A percentile compares a stretch with the other conserved stretches of the same genome.
phyloP scores from a whole-genome alignment of 257 asterid genomes.

The Anisodus tanguticus region DNA sequence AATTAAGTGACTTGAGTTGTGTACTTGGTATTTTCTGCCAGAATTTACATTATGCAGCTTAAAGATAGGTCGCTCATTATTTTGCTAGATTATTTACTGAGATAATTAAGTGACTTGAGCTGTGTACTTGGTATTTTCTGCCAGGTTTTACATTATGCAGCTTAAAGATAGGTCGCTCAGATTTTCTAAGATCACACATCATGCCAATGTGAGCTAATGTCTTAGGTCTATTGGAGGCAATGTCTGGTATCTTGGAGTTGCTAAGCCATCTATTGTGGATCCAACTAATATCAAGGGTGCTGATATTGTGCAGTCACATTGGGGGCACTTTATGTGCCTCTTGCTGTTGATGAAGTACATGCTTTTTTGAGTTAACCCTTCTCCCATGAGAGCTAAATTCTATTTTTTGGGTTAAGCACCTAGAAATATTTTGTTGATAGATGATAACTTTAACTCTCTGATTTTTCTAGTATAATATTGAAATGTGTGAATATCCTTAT shows the following conservation, averaged over 20 bases:
- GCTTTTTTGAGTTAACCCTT: conserved; percentile 40
- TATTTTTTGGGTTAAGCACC: background rate
- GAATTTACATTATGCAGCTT: no score
- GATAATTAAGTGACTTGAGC: background rate
- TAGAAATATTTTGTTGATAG: background rate
- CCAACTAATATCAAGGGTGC: conserved; percentile 40
- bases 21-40: background rate
- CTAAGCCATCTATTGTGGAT: conserved; percentile 66
- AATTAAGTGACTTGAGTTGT: background rate
- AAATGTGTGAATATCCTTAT: background rate
- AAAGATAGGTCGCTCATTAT: no score
- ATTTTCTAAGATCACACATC: conserved; percentile 75
- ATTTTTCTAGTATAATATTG: background rate
- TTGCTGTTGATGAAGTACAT: conserved; percentile 39
- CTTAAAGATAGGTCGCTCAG: conserved; percentile 56
- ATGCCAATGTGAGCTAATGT: conserved; percentile 81
- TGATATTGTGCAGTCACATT: conserved; percentile 45
- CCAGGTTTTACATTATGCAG: conserved; percentile 78
- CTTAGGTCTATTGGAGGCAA: conserved; percentile 74
- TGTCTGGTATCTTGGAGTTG: conserved; percentile 82
- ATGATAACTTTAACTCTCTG: background rate
- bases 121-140: background rate
- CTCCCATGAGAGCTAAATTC: background rate
- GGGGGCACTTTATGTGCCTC: conserved; percentile 55
- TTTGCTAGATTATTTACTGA: background rate